Conservation (phyloP, 2,329 filamentous ascomycete species). For the Pseudomassariella vexata region DNA sequence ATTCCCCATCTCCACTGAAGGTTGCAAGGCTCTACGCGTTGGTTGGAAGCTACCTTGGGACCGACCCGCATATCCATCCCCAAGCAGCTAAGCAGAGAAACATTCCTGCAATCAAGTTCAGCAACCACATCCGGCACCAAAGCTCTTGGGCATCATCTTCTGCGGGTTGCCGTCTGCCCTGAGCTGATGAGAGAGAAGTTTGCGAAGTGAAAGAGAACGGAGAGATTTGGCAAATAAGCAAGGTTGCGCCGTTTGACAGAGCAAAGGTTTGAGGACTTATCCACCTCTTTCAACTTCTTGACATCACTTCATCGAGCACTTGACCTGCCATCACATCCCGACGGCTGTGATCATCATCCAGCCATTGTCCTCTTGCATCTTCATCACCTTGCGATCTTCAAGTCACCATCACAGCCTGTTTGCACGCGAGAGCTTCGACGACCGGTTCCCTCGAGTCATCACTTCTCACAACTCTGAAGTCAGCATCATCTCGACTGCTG, state of each 20-base stretch:
- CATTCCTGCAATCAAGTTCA: no score
- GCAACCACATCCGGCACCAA: no score
- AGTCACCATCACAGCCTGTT: slow-evolving; percentile 6
- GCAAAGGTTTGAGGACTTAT: slow-evolving; percentile 32
- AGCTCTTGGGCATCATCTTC: no score
- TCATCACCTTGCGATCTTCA: slow-evolving; percentile 6
- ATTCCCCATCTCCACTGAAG: no score
- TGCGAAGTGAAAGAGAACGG: no score
- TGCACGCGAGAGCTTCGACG: slow-evolving; percentile 6
- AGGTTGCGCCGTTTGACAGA: slow-evolving; percentile 24
- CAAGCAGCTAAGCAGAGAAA: no score
- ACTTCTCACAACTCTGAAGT: slow-evolving; percentile 2
- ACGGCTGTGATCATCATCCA: slow-evolving; percentile 7
- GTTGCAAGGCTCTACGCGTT: no score
- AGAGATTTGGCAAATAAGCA: no score
- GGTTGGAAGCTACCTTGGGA: no score
- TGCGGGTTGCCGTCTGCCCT: no score
- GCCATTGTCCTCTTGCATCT: slow-evolving; percentile 7
- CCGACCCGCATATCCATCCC: no score
- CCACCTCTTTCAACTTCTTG: slow-evolving; percentile 16
- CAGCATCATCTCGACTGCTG: slow-evolving; percentile 4
- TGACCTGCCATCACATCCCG: slow-evolving; percentile 13
- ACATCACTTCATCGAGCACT: slow-evolving; percentile 21
- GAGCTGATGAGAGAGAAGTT: no score
- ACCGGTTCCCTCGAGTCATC: slow-evolving; percentile 3